Conservation (phyloP, 306 rosid genomes). For the Pyrus pyrifolia region DNA sequence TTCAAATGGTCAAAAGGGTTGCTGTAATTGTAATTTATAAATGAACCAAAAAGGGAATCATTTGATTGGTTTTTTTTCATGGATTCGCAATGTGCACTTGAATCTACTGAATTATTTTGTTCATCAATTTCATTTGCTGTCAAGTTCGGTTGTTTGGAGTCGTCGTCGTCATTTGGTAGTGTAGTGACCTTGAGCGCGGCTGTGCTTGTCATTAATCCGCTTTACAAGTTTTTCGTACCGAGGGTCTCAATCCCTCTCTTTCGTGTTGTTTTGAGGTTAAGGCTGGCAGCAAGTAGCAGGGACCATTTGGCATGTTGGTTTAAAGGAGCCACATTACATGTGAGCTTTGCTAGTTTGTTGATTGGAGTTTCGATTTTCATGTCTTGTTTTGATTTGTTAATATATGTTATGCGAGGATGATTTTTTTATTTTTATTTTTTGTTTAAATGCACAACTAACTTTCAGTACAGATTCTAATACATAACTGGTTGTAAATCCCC, state of each 20-base stretch:
- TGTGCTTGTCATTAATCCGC: constrained; percentile 11
- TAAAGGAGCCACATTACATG: constrained; percentile 20
- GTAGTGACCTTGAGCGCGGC: background rate
- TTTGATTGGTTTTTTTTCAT: background rate
- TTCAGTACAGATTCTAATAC: too few species aligned
- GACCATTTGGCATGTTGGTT: constrained; percentile 21
- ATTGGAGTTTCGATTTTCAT: constrained; percentile 1
- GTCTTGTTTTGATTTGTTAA: background rate
- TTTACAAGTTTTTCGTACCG: background rate
- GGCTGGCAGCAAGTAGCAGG: background rate
- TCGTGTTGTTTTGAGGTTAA: background rate
- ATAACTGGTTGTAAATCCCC: too few species aligned
- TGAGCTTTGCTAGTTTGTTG: constrained; percentile 22
- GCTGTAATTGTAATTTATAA: background rate
- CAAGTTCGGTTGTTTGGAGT: background rate
- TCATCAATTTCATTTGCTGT: background rate
- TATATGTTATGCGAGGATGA: too few species aligned
- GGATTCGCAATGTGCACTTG: background rate
- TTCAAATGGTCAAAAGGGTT: background rate
- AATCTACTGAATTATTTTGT: background rate
- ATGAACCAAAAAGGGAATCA: background rate
- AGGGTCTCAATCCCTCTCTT: background rate
- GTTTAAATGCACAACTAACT: too few species aligned
- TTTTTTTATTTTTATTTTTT: too few species aligned
- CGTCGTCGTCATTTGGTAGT: background rate